Conservation (phyloP, 2,329 filamentous ascomycete genomes). For the Xylariales sp. region DNA sequence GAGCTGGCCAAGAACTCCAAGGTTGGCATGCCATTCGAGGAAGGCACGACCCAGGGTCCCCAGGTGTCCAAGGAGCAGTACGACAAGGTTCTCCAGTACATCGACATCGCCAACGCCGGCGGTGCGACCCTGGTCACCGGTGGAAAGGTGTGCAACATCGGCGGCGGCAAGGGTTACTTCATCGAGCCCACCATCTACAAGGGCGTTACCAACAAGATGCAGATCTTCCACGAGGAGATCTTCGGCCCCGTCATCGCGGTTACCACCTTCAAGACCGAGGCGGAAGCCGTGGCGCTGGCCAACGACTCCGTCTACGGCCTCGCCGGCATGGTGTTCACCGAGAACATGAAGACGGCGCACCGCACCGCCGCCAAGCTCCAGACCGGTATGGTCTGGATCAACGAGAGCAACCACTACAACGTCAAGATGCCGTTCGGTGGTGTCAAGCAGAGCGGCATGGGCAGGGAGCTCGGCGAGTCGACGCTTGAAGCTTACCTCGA, state of each 20-base stretch:
- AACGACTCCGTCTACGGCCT: conserved; percentile 50
- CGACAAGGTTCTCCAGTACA: too few species aligned
- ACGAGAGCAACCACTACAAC: conserved; percentile 37
- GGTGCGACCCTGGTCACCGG: too few species aligned
- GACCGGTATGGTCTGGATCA: conserved; percentile 68
- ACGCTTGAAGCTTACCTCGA: conserved; percentile 43
- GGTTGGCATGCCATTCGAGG: too few species aligned
- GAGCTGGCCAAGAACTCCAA: too few species aligned
- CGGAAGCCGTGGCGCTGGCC: conserved; percentile 56
- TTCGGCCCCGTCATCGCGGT: conserved; percentile 25
- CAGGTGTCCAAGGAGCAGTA: too few species aligned
- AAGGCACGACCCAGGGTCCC: too few species aligned
- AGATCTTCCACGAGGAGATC: conserved; percentile 13
- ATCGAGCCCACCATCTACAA: too few species aligned
- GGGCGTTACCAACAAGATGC: too few species aligned
- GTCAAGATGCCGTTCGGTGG: conserved; percentile 43
- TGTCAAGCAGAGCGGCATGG: conserved; percentile 43
- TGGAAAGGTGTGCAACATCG: too few species aligned
- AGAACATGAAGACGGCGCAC: conserved; percentile 59
- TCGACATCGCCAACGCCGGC: too few species aligned
- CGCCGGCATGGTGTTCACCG: conserved; percentile 50
- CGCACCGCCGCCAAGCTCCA: conserved; percentile 52
- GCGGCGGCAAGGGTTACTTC: too few species aligned
- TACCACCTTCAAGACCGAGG: conserved; percentile 62
- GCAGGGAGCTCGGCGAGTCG: conserved; percentile 43